A percentile compares a stretch with the other conserved stretches of the same genome.
Conservation (phyloP, 495 filamentous ascomycete species). For the Cenococcum geophilum region DNA sequence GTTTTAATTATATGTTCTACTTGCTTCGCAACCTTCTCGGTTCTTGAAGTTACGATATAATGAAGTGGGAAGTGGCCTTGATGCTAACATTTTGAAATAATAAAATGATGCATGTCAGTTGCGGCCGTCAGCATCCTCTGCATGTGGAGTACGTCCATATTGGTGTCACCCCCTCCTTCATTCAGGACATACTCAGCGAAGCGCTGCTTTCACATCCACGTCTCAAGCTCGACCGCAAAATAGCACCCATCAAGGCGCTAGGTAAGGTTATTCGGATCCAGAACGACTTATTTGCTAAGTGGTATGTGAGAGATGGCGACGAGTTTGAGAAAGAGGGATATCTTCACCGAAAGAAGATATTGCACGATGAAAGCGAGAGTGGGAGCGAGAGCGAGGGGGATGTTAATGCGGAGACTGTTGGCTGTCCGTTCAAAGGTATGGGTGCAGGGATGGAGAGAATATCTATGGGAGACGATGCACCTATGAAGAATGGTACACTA, state of each 20-base stretch:
- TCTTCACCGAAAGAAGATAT: constrained; percentile 46
- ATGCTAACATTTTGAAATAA: too few relatives aligned
- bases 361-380: constrained; percentile 35
- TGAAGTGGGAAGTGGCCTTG: too few relatives aligned
- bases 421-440: constrained; percentile 23
- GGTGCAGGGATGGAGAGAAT: neutral
- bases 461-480: neutral
- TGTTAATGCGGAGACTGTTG: neutral
- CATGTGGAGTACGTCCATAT: constrained; percentile 76
- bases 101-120: constrained; percentile 62
- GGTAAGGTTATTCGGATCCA: constrained; percentile 65
- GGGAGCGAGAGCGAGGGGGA: constrained; percentile 19
- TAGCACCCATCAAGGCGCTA: constrained; percentile 59
- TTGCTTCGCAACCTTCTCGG: too few relatives aligned
- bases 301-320: constrained; percentile 66
- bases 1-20: too few relatives aligned
- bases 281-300: constrained; percentile 73
- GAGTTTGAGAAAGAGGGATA: constrained; percentile 62
- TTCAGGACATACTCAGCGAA: constrained; percentile 68
- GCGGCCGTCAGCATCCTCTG: constrained; percentile 56
- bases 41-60: too few relatives aligned
- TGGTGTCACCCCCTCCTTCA: constrained; percentile 58
- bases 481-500: neutral
- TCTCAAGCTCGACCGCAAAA: constrained; percentile 56
- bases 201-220: constrained; percentile 65